Evolutionary conservation across 2,329 filamentous ascomycete species (phyloP).

Genomic region (Aspergillus aculeatinus): DNA sequence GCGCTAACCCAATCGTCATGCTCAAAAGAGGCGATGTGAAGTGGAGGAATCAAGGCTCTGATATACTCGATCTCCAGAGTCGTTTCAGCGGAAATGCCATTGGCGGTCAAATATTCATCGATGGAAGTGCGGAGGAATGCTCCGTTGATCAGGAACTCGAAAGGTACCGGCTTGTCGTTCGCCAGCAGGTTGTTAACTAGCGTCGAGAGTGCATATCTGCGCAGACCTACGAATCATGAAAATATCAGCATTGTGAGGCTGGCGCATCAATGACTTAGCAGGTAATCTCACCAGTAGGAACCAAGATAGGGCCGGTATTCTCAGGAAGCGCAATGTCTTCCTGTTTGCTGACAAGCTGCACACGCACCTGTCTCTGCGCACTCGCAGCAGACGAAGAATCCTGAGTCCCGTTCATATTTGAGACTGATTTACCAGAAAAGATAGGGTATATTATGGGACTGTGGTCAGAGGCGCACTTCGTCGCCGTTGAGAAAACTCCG

Average conservation of each 20-base stretch:
- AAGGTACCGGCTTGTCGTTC: slow-evolving; percentile 52
- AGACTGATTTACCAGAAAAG: neutral
- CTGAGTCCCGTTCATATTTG: slow-evolving; percentile 29
- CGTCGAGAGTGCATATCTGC: slow-evolving; percentile 60
- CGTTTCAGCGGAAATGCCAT: slow-evolving; percentile 85
- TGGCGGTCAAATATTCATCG: slow-evolving; percentile 81
- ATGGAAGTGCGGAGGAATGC: slow-evolving; percentile 85
- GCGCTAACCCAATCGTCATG: slow-evolving; percentile 96
- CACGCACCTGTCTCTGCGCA: slow-evolving; percentile 51
- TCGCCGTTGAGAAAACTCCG: slow-evolving; percentile 25
- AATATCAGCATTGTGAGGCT: slow-evolving; percentile 14
- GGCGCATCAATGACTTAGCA: neutral
- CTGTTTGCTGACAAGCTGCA: slow-evolving; percentile 55
- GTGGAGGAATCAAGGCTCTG: slow-evolving; percentile 81
- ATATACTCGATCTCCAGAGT: slow-evolving; percentile 91
- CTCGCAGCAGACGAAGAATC: slow-evolving; percentile 17
- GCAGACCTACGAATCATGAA: slow-evolving; percentile 45
- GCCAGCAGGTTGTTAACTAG: slow-evolving; percentile 62
- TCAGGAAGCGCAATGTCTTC: slow-evolving; percentile 55
- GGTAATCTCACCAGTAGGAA: slow-evolving; percentile 53
- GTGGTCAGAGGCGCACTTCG: slow-evolving; percentile 6
- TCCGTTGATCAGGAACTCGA: slow-evolving; percentile 96
- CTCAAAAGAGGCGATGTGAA: slow-evolving; percentile 87
- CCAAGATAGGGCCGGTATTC: slow-evolving; percentile 56
- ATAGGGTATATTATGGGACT: slow-evolving; percentile 1